Evolutionary conservation across 1,139 yeast species (phyloP), one percentile per base, ranked within the genome.

Genomic region (Suhomyces atakaporum): DNA sequence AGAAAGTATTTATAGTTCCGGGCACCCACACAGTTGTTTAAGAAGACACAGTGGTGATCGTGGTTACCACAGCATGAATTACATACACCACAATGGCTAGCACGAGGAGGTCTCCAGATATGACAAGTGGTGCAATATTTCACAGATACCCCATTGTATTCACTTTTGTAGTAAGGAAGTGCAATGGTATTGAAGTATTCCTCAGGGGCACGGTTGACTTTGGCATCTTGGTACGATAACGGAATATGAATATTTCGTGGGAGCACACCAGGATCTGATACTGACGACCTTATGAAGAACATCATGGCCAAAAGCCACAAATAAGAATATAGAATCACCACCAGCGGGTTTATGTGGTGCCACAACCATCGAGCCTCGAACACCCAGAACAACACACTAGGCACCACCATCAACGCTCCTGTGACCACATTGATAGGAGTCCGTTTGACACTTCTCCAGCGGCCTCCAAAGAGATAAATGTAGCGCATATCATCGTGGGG

Each of bases 241-340:
- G 82, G 75, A 2, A 80, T 31, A 48, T 86, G 94, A 5, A 82
- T 56, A 52, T 84, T 83, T 40, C 81, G 63, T 1, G 95, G 90
- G n/a, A 84, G 53, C 2, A 72, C 61, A 1, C 95, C 95, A 0
- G 95, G 87, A 50, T 86, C 95, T 8, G 75, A 60, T 1, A 78
- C 65, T 0, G 84, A 69, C 0, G 84, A 81, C 42, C 63, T 71
- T 5, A 80, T 42, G 45, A 79, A 79, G 35, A 79, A 72, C 5
- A 58, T 36, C 1, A 77, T 13, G 1, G 78, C 54, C 29, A 79
- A 49, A 3, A 68, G 29, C 84, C 85, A 81, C 23, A 75, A 50
- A 51, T 85, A 86, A 12, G 74, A 59, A 46, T 81, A 81, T 2
- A 81, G 38, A 0, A 84, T 63, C 6, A 81, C 82, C 10, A 75